These are phyloP conservation scores for Tetracladium setigerum DNA, from an alignment of 495 filamentous ascomycete species.

Conservation along the genomic window DNA sequence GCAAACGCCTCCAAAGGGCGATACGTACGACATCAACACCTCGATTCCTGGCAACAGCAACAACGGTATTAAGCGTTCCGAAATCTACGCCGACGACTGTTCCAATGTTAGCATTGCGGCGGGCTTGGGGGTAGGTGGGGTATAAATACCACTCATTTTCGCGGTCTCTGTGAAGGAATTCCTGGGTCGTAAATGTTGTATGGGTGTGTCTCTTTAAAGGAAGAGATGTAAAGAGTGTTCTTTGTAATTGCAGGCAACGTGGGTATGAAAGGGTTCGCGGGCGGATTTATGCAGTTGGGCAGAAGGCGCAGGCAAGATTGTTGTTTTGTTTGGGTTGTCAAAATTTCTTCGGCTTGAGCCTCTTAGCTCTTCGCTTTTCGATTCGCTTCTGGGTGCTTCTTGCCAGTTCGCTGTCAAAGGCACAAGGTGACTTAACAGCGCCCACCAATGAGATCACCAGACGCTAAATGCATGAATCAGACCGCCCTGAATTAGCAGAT, in stretches of 20 bases:
- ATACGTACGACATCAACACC: conserved; percentile 97
- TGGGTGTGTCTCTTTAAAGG: not conserved
- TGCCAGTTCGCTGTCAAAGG: too few relatives aligned
- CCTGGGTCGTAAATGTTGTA: not conserved
- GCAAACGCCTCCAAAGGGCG: not conserved
- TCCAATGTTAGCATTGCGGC: not conserved
- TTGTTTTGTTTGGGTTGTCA: not conserved
- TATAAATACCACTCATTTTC: conserved; percentile 19
- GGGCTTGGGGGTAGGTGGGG: not conserved
- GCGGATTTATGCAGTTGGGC: too few relatives aligned
- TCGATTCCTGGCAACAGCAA: conserved; percentile 94
- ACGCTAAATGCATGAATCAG: too few relatives aligned
- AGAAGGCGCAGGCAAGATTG: not conserved
- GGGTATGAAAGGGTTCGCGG: not conserved
- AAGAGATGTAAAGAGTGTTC: not conserved
- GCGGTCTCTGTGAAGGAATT: not conserved
- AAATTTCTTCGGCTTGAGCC: not conserved
- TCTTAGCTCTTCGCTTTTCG: too few relatives aligned
- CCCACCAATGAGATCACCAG: too few relatives aligned
- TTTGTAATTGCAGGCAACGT: not conserved
- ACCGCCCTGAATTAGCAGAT: too few relatives aligned
- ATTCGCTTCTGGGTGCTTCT: too few relatives aligned
- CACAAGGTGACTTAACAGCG: too few relatives aligned
- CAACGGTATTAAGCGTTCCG: conserved; percentile 92
- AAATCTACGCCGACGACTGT: conserved; percentile 71